Evolutionary conservation across 176 grass and related monocot genomes (phyloP), one percentile per base, ranked within the genome.

Genomic region (Puya raimondii): DNA sequence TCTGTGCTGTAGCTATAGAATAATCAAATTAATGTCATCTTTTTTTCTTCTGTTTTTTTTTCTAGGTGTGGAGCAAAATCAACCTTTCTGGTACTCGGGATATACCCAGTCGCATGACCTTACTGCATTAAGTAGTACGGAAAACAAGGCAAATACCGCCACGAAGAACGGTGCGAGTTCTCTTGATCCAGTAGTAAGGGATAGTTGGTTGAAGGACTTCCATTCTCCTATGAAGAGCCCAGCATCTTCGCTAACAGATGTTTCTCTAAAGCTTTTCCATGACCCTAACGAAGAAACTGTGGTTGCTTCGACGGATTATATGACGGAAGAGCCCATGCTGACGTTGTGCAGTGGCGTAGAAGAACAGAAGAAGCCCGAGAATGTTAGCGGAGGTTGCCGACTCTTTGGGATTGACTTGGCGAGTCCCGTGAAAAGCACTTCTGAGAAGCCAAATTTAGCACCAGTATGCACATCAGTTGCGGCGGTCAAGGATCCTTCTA

Each of bases 381-480:
- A 14, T 50, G 14, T 47, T 20, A 53, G 23, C 57, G 23, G 48
- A 7, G 63, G 72, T 73, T 76, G 83, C 25, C 81, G 78, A 63
- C 64, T 91, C 27, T 91, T 91, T 77, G 88, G 88, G 52, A 76
- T 91, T 12, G 51, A 91, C 73, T 64, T 91, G 68, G 57, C 76
- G 65, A 67, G 74, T 68, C 65, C 76, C 33, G 20, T 49, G 13
- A 84, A 63, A 12, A 72, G 5, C n/a, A 20, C 12, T 16, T 16
- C 74, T 26, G 68, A 79, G 20, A 81, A 76, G 49, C 18, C 6
- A 22, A 72, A 17, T 15, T 10, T 14, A 7, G 15, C 21, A 10
- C 63, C 61, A 51, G 10, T 33, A 1, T 11, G 23, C 48, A 65
- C 33, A 52, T 22, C 10, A 11, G 22, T 9, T 8, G 14, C 16